A percentile compares a stretch with the other conserved stretches of the same genome.
Evolutionary conservation across 2,329 filamentous ascomycete genomes (phyloP).

Genomic region (Colletotrichum falcatum): DNA sequence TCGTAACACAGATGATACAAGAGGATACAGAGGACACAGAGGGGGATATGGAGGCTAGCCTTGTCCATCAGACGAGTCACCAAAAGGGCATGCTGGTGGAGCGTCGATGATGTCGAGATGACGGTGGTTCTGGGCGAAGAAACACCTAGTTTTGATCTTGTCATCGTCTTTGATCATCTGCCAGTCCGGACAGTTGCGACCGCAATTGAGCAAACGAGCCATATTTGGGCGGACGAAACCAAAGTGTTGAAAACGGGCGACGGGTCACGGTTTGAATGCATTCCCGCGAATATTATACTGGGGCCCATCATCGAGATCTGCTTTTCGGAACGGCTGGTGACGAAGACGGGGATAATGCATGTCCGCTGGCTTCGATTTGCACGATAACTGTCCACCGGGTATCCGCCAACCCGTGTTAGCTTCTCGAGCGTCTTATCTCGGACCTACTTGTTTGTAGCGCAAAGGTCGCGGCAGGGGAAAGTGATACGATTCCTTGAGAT

Average conservation of each 20-base stretch:
- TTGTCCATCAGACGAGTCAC: slow-evolving; percentile 21
- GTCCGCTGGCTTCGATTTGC: slow-evolving; percentile 9
- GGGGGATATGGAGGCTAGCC: not conserved
- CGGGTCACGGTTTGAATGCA: not conserved
- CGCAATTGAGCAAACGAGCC: not conserved
- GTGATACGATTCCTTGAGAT: not conserved
- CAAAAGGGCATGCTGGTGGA: slow-evolving; percentile 10
- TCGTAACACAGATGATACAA: not conserved
- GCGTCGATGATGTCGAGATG: slow-evolving; percentile 13
- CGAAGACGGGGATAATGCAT: slow-evolving; percentile 36
- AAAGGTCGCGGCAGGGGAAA: not conserved
- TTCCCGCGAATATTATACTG: not conserved
- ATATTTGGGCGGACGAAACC: not conserved
- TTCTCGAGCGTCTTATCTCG: not conserved
- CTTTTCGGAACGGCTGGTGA: not conserved
- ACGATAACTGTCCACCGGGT: slow-evolving; percentile 21
- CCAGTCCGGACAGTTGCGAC: not conserved
- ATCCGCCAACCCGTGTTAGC: slow-evolving; percentile 1
- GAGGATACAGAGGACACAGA: no score
- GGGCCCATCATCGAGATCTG: slow-evolving; percentile 17
- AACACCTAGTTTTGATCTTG: no score
- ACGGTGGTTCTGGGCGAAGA: not conserved
- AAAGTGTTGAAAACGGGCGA: not conserved
- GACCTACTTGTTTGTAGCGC: not conserved
- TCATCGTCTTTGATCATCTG: not conserved